Base-by-base conservation (phyloP, 495 filamentous ascomycete species). In the Paragyromitra xinjiangensis region DNA sequence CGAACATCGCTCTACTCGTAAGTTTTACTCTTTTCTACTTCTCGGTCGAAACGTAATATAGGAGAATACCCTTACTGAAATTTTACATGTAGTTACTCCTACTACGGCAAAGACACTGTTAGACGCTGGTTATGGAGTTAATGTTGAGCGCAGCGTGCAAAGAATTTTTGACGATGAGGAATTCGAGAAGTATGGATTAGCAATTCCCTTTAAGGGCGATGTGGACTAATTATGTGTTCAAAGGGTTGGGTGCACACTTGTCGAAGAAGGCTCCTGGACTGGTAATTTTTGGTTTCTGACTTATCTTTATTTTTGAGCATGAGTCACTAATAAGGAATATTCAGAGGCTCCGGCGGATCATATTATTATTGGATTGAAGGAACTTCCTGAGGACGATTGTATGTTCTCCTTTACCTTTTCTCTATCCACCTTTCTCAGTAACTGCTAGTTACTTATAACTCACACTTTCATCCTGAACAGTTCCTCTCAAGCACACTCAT, bases 351-450 rank as follows among this genome's bases (percentile, higher is more conserved):
- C 95, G 26, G 85, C 87, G 77, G 89, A 93, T 71, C 89, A 94
- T 81, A 93, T 94, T 81, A 93, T 97, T 80, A 87, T 98, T 74
- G 95, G 95, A 48, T 87, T 99, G 62, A 99, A 99, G 88, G 95
- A 98, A 86, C 87, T 98, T 16, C 93, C 92, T 6, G 94, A 96
- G 82, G 92, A 97, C 80, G 89, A 91, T 42, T 94, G 88, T 87
- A 83, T 84, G 86, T 83, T 26, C 40, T 19, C 58, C 14, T 37
- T 59, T 62, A 4, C 24, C 11, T 11, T 34, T 62, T 61, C 9
- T 24, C 2, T n/a, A 29, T 29, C 42, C 55, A 50, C n/a, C n/a
- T 6, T 29, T 26, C 9, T 26, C 9, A n/a, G n/a, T 7, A 44
- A 19, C 24, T 42, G 12, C 42, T 16, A 6, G 45, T 29, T 64